Conservation (phyloP, 2,329 filamentous ascomycete species). For the Lachnellula willkommii region DNA sequence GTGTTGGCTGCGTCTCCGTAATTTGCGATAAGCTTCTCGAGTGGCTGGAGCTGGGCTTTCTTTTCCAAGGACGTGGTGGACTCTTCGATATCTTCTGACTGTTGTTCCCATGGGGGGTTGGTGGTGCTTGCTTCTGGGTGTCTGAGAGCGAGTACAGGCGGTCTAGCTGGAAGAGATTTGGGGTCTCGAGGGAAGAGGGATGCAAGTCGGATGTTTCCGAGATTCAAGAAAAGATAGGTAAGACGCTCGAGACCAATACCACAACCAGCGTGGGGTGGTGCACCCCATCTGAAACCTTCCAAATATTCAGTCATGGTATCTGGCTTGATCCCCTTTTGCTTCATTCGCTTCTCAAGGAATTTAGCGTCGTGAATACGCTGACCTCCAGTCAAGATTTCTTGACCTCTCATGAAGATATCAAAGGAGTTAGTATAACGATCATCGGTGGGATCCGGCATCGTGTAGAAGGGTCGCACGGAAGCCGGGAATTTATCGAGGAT, state of each 20-base stretch:
- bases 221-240: slow-evolving; percentile 75
- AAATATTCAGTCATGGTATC: slow-evolving; percentile 88
- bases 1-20: slow-evolving; percentile 94
- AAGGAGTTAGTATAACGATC: slow-evolving; percentile 80
- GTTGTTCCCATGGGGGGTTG: slow-evolving; percentile 56
- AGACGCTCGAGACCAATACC: slow-evolving; percentile 88
- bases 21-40: slow-evolving; percentile 88
- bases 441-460: slow-evolving; percentile 74
- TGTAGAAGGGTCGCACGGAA: slow-evolving; percentile 83
- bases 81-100: slow-evolving; percentile 27
- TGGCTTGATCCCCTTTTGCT: slow-evolving; percentile 67
- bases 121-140: slow-evolving; percentile 85
- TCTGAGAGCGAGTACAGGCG: slow-evolving; percentile 59
- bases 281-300: slow-evolving; percentile 79
- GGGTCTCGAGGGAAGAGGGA: slow-evolving; percentile 86
- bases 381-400: slow-evolving; percentile 87
- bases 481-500: slow-evolving; percentile 89
- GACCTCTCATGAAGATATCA: slow-evolving; percentile 88
- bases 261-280: slow-evolving; percentile 82
- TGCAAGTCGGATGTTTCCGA: slow-evolving; percentile 85
- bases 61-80: neutral
- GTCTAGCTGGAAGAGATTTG: slow-evolving; percentile 70
- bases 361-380: slow-evolving; percentile 83
- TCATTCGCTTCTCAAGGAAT: slow-evolving; percentile 73
- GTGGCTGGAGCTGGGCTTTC: slow-evolving; percentile 52